Percentiles rank a stretch among this genome's conserved stretches.
Evolutionary conservation across 1,284 basidiomycete genomes (phyloP).

Genomic region (Boletellus deceptivus): DNA sequence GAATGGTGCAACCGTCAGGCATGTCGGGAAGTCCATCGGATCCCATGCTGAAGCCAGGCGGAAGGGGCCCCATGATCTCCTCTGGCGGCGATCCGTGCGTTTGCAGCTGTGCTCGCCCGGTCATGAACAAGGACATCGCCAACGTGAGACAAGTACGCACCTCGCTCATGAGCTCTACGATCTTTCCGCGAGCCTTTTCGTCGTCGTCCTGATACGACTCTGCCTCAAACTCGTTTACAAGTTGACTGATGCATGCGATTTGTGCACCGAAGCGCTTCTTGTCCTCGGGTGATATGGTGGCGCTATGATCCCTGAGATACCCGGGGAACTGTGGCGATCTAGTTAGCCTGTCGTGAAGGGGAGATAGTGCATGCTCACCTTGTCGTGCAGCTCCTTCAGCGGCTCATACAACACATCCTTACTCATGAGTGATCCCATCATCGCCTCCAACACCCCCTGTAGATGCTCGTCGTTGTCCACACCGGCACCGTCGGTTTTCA

Average conservation of each 20-base stretch:
- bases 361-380: constrained; percentile 46
- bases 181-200: constrained; percentile 47
- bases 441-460: constrained; percentile 63
- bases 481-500: constrained; percentile 30
- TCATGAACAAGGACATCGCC: neutral
- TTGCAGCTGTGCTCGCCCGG: constrained; percentile 62
- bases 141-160: constrained; percentile 38
- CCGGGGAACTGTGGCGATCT: constrained; percentile 59
- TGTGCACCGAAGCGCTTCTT: constrained; percentile 71
- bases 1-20: constrained; percentile 51
- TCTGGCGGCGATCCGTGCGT: constrained; percentile 82
- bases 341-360: neutral
- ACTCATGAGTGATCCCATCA: constrained; percentile 90
- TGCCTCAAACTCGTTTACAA: constrained; percentile 76
- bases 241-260: constrained; percentile 57
- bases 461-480: constrained; percentile 32
- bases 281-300: constrained; percentile 58
- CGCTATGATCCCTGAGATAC: constrained; percentile 58
- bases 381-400: constrained; percentile 81
- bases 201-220: constrained; percentile 65
- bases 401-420: constrained; percentile 96
- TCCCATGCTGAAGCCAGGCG: constrained; percentile 67
- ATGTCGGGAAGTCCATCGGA: constrained; percentile 56
- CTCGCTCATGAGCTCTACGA: constrained; percentile 77
- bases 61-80: constrained; percentile 91